Percentiles rank a stretch among this genome's conserved stretches.
phyloP scores from a whole-genome alignment of 345 rosid genomes.

The Barbarea vulgaris region DNA sequence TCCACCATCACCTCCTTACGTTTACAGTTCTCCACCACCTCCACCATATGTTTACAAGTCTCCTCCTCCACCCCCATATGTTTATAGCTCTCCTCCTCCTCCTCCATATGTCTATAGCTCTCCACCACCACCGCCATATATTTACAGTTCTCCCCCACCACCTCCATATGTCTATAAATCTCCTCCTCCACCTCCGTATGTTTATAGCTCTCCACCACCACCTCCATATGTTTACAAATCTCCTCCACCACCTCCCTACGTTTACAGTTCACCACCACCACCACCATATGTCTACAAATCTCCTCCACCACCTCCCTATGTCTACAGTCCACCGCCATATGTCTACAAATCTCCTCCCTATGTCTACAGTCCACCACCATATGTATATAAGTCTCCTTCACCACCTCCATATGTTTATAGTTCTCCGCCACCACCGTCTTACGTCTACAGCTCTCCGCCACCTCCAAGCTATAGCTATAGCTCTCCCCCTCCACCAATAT shows the following conservation, averaged over 20 bases:
- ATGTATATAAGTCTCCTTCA: not conserved
- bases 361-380: not conserved
- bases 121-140: constrained; percentile 3
- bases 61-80: not conserved
- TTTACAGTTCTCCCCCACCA: constrained; percentile 14
- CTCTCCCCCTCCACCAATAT: constrained; percentile 36
- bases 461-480: constrained; percentile 23
- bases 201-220: too few relatives aligned
- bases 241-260: not conserved
- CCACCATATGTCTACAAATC: too few relatives aligned
- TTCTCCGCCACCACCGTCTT: not conserved
- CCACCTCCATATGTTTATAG: not conserved
- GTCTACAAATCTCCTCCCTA: not conserved
- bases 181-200: not conserved
- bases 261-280: too few relatives aligned
- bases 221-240: not conserved
- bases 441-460: not conserved
- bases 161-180: constrained; percentile 1
- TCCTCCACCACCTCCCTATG: too few relatives aligned
- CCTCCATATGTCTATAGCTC: not conserved
- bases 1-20: not conserved
- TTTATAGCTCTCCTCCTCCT: not conserved
- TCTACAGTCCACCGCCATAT: too few relatives aligned
- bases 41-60: constrained; percentile 7
- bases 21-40: not conserved